These are phyloP conservation scores for Aspergillus bridgeri DNA, from an alignment of 495 filamentous ascomycete genomes.

Conservation along the genomic window DNA sequence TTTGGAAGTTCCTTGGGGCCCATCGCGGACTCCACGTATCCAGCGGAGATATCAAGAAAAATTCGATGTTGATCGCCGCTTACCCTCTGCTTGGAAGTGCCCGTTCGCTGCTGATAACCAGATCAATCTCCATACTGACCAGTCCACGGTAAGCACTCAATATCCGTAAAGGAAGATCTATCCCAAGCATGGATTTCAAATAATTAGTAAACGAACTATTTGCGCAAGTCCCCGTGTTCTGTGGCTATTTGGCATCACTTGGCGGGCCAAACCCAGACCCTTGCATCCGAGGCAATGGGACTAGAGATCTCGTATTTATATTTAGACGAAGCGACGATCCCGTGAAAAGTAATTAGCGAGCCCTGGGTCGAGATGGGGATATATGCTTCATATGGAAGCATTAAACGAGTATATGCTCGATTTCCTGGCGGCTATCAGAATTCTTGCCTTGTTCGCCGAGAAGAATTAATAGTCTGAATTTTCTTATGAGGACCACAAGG, in stretches of 20 bases:
- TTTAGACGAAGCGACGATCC: slow-evolving; percentile 15
- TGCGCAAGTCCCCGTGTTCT: background rate
- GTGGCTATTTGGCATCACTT: background rate
- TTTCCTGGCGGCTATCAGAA: background rate
- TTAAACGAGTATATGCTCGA: background rate
- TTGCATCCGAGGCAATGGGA: slow-evolving; percentile 1
- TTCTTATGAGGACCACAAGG: too few relatives aligned
- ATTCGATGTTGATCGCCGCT: background rate
- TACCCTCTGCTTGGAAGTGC: background rate
- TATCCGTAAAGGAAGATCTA: background rate
- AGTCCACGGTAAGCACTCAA: background rate
- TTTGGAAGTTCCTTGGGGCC: background rate
- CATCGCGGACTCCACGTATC: background rate
- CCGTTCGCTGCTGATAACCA: background rate
- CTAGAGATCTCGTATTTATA: slow-evolving; percentile 18
- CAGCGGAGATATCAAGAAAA: background rate
- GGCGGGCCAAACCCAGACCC: background rate
- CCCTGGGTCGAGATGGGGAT: background rate
- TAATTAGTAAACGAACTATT: background rate
- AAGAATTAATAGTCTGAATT: background rate
- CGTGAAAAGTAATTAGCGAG: background rate
- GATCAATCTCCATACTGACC: background rate
- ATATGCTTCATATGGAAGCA: background rate
- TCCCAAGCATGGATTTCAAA: background rate
- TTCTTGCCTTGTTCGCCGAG: background rate